A percentile compares a stretch with the other conserved stretches of the same genome.
Conservation (phyloP, 192 early-diverging fungal genomes). For the Entomortierella lignicola region DNA sequence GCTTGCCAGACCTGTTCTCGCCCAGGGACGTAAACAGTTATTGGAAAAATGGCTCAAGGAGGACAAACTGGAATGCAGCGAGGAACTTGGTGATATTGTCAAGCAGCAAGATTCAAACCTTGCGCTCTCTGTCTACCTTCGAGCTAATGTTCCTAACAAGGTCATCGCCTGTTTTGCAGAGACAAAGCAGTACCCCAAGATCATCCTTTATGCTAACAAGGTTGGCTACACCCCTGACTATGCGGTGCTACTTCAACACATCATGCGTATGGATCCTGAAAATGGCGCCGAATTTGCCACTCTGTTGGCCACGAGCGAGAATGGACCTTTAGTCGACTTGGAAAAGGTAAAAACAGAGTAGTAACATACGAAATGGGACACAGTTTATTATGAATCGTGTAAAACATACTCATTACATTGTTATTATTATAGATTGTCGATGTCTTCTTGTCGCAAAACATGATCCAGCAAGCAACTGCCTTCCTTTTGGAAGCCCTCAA, state of each 20-base stretch:
- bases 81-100: constrained; percentile 98
- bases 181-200: constrained; percentile 95
- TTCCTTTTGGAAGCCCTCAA: constrained; percentile 98
- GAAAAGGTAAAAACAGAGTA: constrained; percentile 76
- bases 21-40: constrained; percentile 90
- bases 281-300: constrained; percentile 95
- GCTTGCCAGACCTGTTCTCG: constrained; percentile 90
- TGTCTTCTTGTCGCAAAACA: constrained; percentile 90
- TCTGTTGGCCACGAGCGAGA: constrained; percentile 85
- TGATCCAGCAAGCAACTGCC: constrained; percentile 97
- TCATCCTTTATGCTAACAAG: constrained; percentile 94
- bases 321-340: constrained; percentile 82
- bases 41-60: constrained; percentile 99
- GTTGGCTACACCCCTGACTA: constrained; percentile 96
- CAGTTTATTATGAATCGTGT: no score
- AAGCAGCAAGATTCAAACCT: constrained; percentile 91
- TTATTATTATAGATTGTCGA: constrained; percentile 77
- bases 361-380: no score
- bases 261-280: constrained; percentile 92
- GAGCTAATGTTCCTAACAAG: constrained; percentile 94
- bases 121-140: constrained; percentile 94
- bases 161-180: constrained; percentile 97
- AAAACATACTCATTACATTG: neutral
- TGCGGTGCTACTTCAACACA: constrained; percentile 86
- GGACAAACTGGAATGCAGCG: constrained; percentile 98